A percentile compares a stretch with the other conserved stretches of the same genome.
Conservation (phyloP, 2,329 filamentous ascomycete species). For the Stemphylium lycopersici region DNA sequence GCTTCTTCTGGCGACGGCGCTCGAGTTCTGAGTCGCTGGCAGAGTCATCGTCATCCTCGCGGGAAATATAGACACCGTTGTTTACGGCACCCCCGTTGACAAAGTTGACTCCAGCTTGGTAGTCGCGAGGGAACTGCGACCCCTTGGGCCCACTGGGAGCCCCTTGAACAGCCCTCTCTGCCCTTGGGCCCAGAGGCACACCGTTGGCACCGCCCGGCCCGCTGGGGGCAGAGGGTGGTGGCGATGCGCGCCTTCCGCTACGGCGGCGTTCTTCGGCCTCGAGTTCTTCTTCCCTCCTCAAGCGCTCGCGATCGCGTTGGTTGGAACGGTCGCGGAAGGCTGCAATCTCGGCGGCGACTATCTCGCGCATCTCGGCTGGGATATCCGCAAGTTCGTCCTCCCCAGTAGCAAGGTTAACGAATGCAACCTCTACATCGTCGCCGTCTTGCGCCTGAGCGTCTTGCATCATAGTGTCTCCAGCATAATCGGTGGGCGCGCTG, state of each 20-base stretch:
- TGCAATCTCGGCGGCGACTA: constrained; percentile 90
- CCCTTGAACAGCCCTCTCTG: constrained; percentile 68
- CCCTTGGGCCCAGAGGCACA: constrained; percentile 75
- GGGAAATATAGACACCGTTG: constrained; percentile 59
- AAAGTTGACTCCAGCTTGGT: constrained; percentile 80
- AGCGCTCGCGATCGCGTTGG: constrained; percentile 83
- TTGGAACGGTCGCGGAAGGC: constrained; percentile 93
- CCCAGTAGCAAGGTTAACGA: constrained; percentile 73
- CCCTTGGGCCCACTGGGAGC: constrained; percentile 76
- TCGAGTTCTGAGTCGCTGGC: constrained; percentile 88
- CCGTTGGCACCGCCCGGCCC: constrained; percentile 72
- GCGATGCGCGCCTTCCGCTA: constrained; percentile 72
- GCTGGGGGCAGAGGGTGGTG: constrained; percentile 60
- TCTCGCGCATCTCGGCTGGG: constrained; percentile 93
- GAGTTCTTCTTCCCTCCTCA: constrained; percentile 88
- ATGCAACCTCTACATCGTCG: constrained; percentile 78
- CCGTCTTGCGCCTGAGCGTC: constrained; percentile 62
- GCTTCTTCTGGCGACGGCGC: constrained; percentile 71
- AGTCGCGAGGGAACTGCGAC: constrained; percentile 71
- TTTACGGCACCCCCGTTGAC: constrained; percentile 78
- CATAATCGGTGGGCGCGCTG: constrained; percentile 57
- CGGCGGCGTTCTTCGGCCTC: constrained; percentile 83
- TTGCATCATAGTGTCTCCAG: constrained; percentile 73
- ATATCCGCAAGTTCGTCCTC: constrained; percentile 97
- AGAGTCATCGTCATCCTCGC: constrained; percentile 85